Conservation (phyloP, 2,329 filamentous ascomycete species). For the Sporothrix schenckii region DNA sequence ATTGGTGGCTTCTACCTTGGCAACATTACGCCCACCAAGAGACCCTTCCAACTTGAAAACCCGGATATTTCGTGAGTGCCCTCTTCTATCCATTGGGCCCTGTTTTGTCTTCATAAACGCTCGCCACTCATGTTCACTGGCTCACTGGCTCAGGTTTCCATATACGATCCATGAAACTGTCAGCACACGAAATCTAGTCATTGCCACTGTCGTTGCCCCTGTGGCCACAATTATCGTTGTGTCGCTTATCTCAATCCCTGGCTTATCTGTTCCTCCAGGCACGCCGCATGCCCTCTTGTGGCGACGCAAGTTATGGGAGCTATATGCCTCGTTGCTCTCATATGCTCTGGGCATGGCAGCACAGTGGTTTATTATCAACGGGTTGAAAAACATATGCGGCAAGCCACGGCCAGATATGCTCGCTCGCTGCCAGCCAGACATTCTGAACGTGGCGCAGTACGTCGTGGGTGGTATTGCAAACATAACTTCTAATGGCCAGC, state of each 20-base stretch:
- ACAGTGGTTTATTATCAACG: constrained; percentile 79
- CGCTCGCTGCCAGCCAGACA: constrained; percentile 74
- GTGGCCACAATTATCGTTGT: constrained; percentile 69
- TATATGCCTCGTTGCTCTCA: constrained; percentile 83
- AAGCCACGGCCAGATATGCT: constrained; percentile 68
- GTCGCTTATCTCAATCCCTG: constrained; percentile 71
- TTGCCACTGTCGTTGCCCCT: constrained; percentile 67
- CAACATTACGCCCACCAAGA: constrained; percentile 64
- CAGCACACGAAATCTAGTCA: constrained; percentile 63
- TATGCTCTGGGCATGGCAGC: constrained; percentile 71
- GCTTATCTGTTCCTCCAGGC: constrained; percentile 64
- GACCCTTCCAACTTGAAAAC: constrained; percentile 73
- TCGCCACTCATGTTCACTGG: not conserved
- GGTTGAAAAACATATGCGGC: constrained; percentile 85
- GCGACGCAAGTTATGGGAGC: constrained; percentile 86
- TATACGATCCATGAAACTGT: constrained; percentile 72
- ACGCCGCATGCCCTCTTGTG: constrained; percentile 69
- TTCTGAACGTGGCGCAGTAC: constrained; percentile 62
- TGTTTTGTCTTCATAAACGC: not conserved
- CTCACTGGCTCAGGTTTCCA: constrained; percentile 62
- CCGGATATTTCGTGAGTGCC: constrained; percentile 69
- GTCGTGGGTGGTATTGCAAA: constrained; percentile 64
- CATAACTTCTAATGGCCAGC: constrained; percentile 60
- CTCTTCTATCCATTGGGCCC: not conserved
- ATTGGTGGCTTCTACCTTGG: constrained; percentile 63